phyloP scores from a whole-genome alignment of 2,329 filamentous ascomycete genomes.

The Curvularia lunata region DNA sequence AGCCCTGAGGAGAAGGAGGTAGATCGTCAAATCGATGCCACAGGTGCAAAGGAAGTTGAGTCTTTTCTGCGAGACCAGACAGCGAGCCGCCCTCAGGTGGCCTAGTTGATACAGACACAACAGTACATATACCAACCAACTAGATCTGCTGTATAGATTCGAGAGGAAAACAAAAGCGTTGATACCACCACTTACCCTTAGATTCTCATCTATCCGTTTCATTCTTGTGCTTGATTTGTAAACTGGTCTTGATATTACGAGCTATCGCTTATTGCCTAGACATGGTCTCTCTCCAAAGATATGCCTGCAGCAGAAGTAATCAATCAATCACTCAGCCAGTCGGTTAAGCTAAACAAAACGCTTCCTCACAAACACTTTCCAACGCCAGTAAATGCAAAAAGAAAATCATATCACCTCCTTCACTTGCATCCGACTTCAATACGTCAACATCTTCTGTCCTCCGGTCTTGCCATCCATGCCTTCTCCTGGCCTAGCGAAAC shows the following conservation, averaged over 20 bases:
- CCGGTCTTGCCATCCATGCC: conserved; percentile 38
- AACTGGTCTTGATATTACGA: conserved; percentile 1
- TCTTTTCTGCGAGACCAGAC: conserved; percentile 41
- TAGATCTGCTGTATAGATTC: not conserved
- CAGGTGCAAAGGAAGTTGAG: conserved; percentile 39
- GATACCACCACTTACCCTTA: not conserved
- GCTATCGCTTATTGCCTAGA: not conserved
- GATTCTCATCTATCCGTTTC: not conserved
- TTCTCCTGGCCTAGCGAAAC: conserved; percentile 76
- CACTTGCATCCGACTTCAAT: conserved; percentile 23
- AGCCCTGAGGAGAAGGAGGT: conserved; percentile 40
- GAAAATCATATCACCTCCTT: not conserved
- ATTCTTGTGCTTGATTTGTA: not conserved
- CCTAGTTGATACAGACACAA: not conserved
- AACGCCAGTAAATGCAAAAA: conserved; percentile 3
- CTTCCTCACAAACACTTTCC: not conserved
- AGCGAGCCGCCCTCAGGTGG: not conserved
- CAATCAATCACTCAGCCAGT: not conserved
- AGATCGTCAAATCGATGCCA: conserved; percentile 40
- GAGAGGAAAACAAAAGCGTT: not conserved
- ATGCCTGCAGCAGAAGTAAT: not conserved
- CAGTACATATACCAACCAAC: not conserved
- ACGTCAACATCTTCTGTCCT: conserved; percentile 50
- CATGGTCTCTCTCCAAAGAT: not conserved
- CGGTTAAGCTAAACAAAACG: not conserved